Base-by-base conservation (phyloP, 495 filamentous ascomycete species). In the Friedmanniomyces endolithicus region DNA sequence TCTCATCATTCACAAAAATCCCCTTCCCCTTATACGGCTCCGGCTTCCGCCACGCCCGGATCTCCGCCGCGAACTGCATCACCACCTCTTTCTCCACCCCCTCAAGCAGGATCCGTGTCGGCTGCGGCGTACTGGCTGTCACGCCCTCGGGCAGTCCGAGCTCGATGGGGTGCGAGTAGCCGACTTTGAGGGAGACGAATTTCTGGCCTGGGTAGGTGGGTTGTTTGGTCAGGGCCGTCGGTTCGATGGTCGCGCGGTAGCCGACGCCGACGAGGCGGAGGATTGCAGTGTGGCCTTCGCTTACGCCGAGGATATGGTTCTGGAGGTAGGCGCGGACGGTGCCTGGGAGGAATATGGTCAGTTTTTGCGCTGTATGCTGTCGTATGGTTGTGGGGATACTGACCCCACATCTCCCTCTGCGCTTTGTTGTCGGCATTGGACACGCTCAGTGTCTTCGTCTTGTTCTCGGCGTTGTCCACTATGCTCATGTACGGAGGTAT, bases 1-100 rank as follows among this genome's bases (percentile, higher is more conserved):
- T 96, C 76, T 98, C 90, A 47, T 87, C 86, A 67, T 95, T 90
- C 55, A 97, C 79, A 63, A 97, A 98, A 59, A 98, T 96, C 65
- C 92, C 92, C 81, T 98, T 96, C 51, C 92, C 92, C 81, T 98
- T 98, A 72, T 97, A 98, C 48, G 94, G 92, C 71, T 98, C 92
- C 37, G 92, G 92, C 57, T 74, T 76, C 69, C 94, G 82, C 92
- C 92, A 98, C 64, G 72, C 78, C 54, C 87, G 73, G 56, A 98
- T 90, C 65, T 81, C 75, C 1, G 94, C 90, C 22, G 92, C 94
- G 67, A 96, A 95, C 59, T 85, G 78, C 72, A 86, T 90, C 57
- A 98, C 81, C 41, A 82, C 74, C 60, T 89, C 79, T 72, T 86
- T 90, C 67, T 97, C 80, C 16, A 80, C 72, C 23, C 92, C 86